Evolutionary conservation across 164 flowering plant species (phyloP).

Genomic region (Nymphaea colorata): DNA sequence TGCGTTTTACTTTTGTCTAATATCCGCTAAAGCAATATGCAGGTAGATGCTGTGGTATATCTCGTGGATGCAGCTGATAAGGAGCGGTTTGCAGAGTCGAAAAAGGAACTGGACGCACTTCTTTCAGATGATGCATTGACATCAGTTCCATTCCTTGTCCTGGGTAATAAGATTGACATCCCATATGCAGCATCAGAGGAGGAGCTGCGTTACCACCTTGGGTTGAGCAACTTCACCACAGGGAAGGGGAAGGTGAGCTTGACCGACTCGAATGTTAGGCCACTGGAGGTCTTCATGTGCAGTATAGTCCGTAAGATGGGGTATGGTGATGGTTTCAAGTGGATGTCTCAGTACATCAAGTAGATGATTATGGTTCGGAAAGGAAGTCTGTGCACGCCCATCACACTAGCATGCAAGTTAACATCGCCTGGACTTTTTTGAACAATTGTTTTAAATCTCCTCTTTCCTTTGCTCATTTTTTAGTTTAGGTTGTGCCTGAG

Average conservation of each 20-base stretch:
- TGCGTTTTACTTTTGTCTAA: neutral
- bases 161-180: conserved; percentile 49
- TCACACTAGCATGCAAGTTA: no score
- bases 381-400: neutral
- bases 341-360: conserved; percentile 60
- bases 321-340: conserved; percentile 44
- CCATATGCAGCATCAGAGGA: conserved; percentile 64
- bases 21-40: neutral
- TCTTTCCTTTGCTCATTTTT: neutral
- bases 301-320: conserved; percentile 65
- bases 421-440: neutral
- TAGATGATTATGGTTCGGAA: conserved; percentile 8
- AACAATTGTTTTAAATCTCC: neutral
- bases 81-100: conserved; percentile 60
- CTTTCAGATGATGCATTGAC: conserved; percentile 53
- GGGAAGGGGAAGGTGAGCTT: conserved; percentile 55
- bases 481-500: neutral
- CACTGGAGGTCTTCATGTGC: conserved; percentile 64
- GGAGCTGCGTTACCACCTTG: conserved; percentile 37
- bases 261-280: conserved; percentile 32
- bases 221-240: conserved; percentile 48
- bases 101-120: conserved; percentile 58
- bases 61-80: conserved; percentile 62
- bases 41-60: conserved; percentile 72
- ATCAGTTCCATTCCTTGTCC: conserved; percentile 37